A percentile compares a stretch with the other conserved stretches of the same genome.
Conservation (phyloP, 208 protist genomes). For the Leptomonas pyrrhocoris region DNA sequence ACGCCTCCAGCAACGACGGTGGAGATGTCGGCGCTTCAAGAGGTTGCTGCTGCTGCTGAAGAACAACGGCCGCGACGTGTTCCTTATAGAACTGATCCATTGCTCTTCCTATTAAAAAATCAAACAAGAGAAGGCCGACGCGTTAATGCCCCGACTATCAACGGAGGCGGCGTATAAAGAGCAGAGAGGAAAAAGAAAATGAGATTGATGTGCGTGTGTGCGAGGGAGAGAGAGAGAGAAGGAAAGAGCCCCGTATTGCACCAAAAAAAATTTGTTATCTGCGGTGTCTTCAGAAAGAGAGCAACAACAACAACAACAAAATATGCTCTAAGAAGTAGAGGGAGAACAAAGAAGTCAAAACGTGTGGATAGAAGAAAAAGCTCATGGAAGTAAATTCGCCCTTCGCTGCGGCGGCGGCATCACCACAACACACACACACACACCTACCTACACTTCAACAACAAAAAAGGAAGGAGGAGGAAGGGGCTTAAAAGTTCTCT, state of each 20-base stretch:
- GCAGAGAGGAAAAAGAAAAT: too few species aligned
- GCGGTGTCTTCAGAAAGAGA: too few species aligned
- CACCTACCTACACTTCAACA: neutral
- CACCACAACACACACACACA: neutral
- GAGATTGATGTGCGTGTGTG: too few species aligned
- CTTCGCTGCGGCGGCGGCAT: too few species aligned
- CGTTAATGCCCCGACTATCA: neutral
- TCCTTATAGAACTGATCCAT: slow-evolving; percentile 12
- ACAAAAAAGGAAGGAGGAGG: neutral
- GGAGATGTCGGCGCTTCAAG: neutral
- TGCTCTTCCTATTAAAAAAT: neutral
- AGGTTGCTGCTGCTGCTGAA: neutral
- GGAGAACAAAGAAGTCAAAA: neutral
- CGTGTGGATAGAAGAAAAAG: too few species aligned
- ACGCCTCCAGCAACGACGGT: slow-evolving; percentile 1
- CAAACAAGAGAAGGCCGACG: neutral
- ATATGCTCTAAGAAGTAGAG: neutral
- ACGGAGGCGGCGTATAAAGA: too few species aligned
- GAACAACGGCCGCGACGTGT: slow-evolving; percentile 3
- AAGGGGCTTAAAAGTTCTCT: neutral
- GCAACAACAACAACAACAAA: neutral
- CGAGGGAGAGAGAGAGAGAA: too few species aligned
- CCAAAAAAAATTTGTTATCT: too few species aligned
- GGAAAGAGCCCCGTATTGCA: too few species aligned
- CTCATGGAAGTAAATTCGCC: neutral